Evolutionary conservation across 1,139 yeast genomes (phyloP), one percentile per base, ranked within the genome.

Genomic region (Magnusiomyces fungicola): DNA sequence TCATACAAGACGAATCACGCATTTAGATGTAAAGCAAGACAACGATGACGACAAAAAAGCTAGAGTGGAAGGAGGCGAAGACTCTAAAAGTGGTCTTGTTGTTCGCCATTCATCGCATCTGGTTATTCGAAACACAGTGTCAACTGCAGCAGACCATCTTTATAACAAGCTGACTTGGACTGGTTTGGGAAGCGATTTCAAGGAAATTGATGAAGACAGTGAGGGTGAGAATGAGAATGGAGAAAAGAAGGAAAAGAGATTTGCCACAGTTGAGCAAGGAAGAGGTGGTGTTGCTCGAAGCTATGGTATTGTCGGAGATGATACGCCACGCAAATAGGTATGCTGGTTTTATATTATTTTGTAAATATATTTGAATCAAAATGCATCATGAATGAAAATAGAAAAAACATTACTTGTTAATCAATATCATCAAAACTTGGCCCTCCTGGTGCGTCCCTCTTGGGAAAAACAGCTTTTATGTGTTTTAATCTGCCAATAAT

Each of bases 211-310:
- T 10, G 66, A 65, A 2, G 73, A 70, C n/a, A 75, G 69, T 4
- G 72, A 66, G 1, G 68, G 62, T 40, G 79, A 73, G 43, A 67
- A 61, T 10, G 65, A 47, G 0, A 53, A 53, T 23, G 61, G 59
- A 18, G 64, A 57, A 62, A 39, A 56, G 1, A 66, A 65, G 2
- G 72, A 69, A n/a, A 74, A 69, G 5, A 71, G 66, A 1, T 67
- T 61, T 18, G 65, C 97, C 0, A 64, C 73, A 1, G 76, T 87
- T 1, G 95, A 88, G 62, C 81, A 83, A 56, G 98, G 98, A 1
- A 73, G 83, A 44, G 74, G 77, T 1, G 98, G 98, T 36, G 78
- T 90, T 51, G 98, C 98, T 1, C 73, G 97, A 58, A 95, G 94
- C 3, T 92, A 92, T 60, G 72, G 69, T 56, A 76, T 61, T 21